Base-by-base conservation (phyloP, 768 basidiomycete genomes). In the Kockovaella imperatae region DNA sequence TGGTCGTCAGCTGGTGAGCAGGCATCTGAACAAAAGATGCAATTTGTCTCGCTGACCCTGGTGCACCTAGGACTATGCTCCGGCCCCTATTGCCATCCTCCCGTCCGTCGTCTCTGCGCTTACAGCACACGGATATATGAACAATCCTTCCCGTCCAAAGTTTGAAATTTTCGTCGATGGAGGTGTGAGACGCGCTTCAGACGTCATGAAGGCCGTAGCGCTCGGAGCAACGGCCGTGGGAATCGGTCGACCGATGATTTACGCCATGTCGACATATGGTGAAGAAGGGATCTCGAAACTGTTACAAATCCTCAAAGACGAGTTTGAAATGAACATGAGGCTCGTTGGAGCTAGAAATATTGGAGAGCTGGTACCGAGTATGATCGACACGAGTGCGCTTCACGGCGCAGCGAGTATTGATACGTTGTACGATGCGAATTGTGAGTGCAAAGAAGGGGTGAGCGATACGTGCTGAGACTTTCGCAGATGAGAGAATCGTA, bases 251-350 rank as follows among this genome's bases (percentile, higher is more conserved):
- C 86, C 68, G 1, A 64, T 67, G 58, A 54, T 70, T 26, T 70
- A 70, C 50, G 57, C 68, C 25, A 66, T 70, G 64, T 59, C 56
- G 15, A 70, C 68, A 0, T 96, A 95, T 68, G 93, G 93, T 0
- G 74, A 78, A 39, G 86, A 87, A 21, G 93, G 93, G 7, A 84
- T 93, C 21, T 83, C 86, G 45, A 81, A 78, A 54, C 86, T 87
- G 0, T 62, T 95, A 45, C 78, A 86, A 59, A 86, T 93, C 42
- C 69, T 91, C 45, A 65, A 62, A 88, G 87, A 91, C 58, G 93
- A 99, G 70, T 88, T 99, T 60, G 87, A 91, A 75, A 96, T 97
- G 93, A 90, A 93, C 72, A 78, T 96, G 79, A 83, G 91, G 14
- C 76, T 97, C 1, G 72, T 99, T 24, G 93, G 93, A 5, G 90